These are phyloP conservation scores for Lithospermum erythrorhizon DNA, from an alignment of 257 asterid species.

Conservation along the genomic window DNA sequence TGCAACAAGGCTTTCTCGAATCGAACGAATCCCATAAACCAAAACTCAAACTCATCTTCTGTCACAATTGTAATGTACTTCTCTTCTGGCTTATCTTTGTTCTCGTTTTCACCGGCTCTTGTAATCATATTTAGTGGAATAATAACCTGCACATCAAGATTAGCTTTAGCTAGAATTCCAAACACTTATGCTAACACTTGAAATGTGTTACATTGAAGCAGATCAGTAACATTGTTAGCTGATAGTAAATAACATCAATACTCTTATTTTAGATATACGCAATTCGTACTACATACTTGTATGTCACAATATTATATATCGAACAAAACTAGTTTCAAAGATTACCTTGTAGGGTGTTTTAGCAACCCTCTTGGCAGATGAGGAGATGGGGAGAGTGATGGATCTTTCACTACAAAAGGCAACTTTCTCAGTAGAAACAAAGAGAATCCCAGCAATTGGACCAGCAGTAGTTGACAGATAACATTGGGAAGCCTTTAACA, in stretches of 20 bases:
- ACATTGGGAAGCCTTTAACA: constrained; percentile 81
- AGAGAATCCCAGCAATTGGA: constrained; percentile 79
- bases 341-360: constrained; percentile 68
- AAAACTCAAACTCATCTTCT: constrained; percentile 58
- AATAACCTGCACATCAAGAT: constrained; percentile 33
- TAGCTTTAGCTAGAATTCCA: too few species aligned
- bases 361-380: constrained; percentile 20
- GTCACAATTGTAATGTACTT: constrained; percentile 69
- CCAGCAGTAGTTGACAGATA: constrained; percentile 78
- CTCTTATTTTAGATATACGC: too few species aligned
- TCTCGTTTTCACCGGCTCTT: constrained; percentile 43
- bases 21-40: constrained; percentile 94
- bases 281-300: neutral
- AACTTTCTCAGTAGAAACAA: constrained; percentile 51
- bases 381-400: constrained; percentile 33
- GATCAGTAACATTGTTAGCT: too few species aligned
- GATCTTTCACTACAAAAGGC: constrained; percentile 80
- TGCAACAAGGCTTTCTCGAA: constrained; percentile 65
- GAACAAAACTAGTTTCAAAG: neutral
- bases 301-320: too few species aligned
- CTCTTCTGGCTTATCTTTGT: constrained; percentile 46
- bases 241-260: too few species aligned
- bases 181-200: neutral
- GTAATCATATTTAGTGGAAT: constrained; percentile 60
- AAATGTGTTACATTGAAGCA: neutral